These are phyloP conservation scores for Aspergillus pseudonomiae DNA, from an alignment of 2,329 filamentous ascomycete genomes.

Conservation along the genomic window DNA sequence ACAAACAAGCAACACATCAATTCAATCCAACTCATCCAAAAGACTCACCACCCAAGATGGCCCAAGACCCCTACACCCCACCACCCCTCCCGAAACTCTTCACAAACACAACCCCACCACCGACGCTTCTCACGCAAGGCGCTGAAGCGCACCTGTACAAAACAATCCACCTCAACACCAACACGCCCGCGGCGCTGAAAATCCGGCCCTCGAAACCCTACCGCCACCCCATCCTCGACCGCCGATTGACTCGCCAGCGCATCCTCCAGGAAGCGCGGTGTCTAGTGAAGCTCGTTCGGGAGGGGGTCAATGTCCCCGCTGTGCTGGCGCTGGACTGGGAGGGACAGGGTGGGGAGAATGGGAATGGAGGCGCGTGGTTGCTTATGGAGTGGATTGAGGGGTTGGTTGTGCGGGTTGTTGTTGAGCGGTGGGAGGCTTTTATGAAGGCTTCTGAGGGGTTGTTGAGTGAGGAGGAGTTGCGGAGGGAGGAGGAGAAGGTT, in stretches of 20 bases:
- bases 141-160: conserved; percentile 94
- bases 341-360: conserved; percentile 61
- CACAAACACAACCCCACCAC: conserved; percentile 62
- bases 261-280: conserved; percentile 88
- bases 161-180: conserved; percentile 73
- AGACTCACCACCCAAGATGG: background rate
- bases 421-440: conserved; percentile 69
- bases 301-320: conserved; percentile 79
- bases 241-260: conserved; percentile 80
- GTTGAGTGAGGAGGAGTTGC: conserved; percentile 31
- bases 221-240: conserved; percentile 86
- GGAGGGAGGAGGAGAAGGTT: conserved; percentile 55
- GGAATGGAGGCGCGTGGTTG: conserved; percentile 70
- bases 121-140: conserved; percentile 82
- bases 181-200: conserved; percentile 78
- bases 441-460: conserved; percentile 40
- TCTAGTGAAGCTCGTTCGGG: conserved; percentile 73
- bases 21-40: background rate
- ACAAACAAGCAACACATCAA: background rate
- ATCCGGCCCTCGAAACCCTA: conserved; percentile 89
- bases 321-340: conserved; percentile 72
- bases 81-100: conserved; percentile 65
- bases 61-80: conserved; percentile 26
- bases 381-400: conserved; percentile 86
- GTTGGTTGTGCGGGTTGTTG: conserved; percentile 66